Evolutionary conservation across 148 eudicot genomes (phyloP), one percentile per base, ranked within the genome.

Genomic region (Euryodendron excelsum): DNA sequence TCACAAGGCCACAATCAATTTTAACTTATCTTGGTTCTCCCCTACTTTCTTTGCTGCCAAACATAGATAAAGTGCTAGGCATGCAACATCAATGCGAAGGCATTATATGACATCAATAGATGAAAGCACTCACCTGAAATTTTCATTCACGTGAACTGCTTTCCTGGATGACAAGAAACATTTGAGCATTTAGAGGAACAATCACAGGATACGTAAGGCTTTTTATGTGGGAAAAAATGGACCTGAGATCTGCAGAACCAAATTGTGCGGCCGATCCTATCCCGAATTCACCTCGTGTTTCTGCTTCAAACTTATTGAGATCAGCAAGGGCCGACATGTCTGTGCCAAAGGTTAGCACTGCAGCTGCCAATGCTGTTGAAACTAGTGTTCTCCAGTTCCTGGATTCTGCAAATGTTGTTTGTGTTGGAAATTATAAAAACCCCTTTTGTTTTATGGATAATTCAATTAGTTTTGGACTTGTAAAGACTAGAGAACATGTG

Each of bases 261-360:
- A 83, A 95, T 78, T 95, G 99, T 30, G 99, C 99, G 34, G 99
- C 99, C 15, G 99, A 95, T 36, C 98, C 99, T 59, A 95, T 95
- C 31, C 99, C 99, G 9, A 95, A 95, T 79, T 95, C 99, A 14
- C 99, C 98, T 0, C 99, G 88, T 27, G 83, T 79, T 7, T 95
- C 98, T 4, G 99, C 99, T 81, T 95, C 99, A 77, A 50, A 95
- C 80, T 90, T 93, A 80, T 95, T 95, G n/a, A 95, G 83, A 72
- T 95, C 99, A 75, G 98, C 98, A 45, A 90, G 23, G 47, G 98
- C 93, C 34, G 88, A 84, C 78, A 80, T 86, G 76, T 85, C 74
- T 8, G 84, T 44, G 75, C 88, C 83, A 20, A 93, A 76, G 31
- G 87, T 82, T 45, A 95, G 87, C 61, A 88, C 85, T 12, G 95